phyloP scores from a whole-genome alignment of 129 eudicot species.

The Dittrichia graveolens region DNA sequence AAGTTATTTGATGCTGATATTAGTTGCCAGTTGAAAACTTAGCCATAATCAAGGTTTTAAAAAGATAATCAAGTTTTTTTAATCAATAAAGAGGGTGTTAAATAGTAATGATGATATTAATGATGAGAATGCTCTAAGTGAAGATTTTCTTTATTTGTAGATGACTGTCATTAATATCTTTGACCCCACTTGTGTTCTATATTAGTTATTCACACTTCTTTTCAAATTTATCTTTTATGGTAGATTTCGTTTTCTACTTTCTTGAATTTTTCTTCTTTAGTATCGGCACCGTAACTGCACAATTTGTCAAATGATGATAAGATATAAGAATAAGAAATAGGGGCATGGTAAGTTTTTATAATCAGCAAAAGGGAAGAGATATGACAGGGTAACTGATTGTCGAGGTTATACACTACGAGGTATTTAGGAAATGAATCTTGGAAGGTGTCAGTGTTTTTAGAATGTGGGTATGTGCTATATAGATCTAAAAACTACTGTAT shows the following conservation, averaged over 20 bases:
- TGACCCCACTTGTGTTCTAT: not conserved
- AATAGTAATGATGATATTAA: slow-evolving; percentile 3
- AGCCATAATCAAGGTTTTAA: slow-evolving; percentile 12
- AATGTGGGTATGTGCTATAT: not conserved
- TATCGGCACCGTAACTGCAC: not conserved
- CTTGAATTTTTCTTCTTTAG: not conserved
- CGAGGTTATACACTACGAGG: not conserved
- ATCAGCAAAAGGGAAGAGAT: not conserved
- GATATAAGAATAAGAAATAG: not conserved
- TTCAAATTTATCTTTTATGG: too few species aligned
- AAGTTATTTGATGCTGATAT: slow-evolving; percentile 14
- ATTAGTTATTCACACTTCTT: not conserved
- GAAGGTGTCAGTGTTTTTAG: not conserved
- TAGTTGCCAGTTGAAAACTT: not conserved
- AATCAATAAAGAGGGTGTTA: slow-evolving; percentile 16
- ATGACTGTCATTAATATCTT: not conserved
- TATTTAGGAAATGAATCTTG: not conserved
- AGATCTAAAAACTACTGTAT: slow-evolving; percentile 16
- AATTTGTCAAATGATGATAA: not conserved
- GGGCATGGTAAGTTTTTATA: not conserved
- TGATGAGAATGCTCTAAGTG: slow-evolving; percentile 20
- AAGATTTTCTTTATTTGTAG: not conserved
- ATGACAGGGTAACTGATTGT: not conserved
- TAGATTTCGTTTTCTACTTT: not conserved
- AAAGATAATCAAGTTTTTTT: not conserved